Base-by-base conservation (phyloP, 2,329 filamentous ascomycete species). In the Apiospora pterosperma region DNA sequence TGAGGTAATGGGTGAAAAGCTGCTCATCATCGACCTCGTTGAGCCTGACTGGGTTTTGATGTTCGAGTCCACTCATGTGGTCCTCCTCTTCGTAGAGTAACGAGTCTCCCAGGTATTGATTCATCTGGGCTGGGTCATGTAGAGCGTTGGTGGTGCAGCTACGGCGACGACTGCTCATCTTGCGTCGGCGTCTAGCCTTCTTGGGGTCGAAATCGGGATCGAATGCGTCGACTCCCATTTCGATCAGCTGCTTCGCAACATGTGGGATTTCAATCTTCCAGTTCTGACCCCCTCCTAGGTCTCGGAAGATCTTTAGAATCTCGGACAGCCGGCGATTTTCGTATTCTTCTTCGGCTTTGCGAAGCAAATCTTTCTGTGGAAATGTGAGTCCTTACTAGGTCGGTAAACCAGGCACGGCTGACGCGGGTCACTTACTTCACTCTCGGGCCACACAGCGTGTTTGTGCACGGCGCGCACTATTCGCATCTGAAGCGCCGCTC, bases 401-500 rank as follows among this genome's bases (percentile, higher is more conserved):
- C 7, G 16, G 5, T 12, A 19, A 34, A 34, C 7, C 28, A 34
- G 16, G 14, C 16, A 36, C 21, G 3, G 16, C 31, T 12, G 23
- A n/a, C 10, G 10, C 14, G 19, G 36, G 16, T 11, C 25, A 75
- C 84, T 79, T 74, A 86, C 85, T 75, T 87, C 85, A 66, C 69
- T 71, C 11, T 75, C 67, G 2, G 82, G 78, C 84, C 84, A 87
- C 1, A 79, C 72, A 14, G 80, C 76, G 62, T 82, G 82, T 66
- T 81, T 83, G 63, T 81, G 75, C 23, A 85, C 80, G 3, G 80
- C 80, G 7, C 85, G 79, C 14, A 81, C 81, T 44, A 85, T 78
- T 70, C 82, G 84, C 85, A 88, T 87, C 69, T 88, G 85, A 5
- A 87, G 76, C 61, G 80, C 80, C 60, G 84, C 82, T 67, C 84